Percentiles rank a stretch among this genome's conserved stretches.
Evolutionary conservation across 768 basidiomycete genomes (phyloP).

Genomic region (Pleurotus salmoneostramineus): DNA sequence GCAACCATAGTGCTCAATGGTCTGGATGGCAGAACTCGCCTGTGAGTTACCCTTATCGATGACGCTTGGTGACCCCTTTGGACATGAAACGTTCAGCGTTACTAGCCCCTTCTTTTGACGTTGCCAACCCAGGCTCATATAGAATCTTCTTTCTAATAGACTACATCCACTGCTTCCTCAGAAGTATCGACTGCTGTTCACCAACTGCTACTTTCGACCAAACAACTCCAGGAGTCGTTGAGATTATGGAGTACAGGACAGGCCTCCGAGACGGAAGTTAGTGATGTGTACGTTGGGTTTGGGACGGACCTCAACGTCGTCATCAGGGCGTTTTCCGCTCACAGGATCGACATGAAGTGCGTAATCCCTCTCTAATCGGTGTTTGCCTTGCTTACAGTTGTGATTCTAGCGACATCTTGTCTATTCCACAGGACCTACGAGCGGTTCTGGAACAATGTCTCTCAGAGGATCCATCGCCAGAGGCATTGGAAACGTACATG

Average conservation of each 20-base stretch:
- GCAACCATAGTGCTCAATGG: conserved; percentile 7
- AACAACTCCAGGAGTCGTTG: conserved; percentile 71
- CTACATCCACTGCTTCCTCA: background rate
- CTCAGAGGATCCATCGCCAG: conserved; percentile 76
- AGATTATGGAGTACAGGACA: conserved; percentile 61
- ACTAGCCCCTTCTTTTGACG: background rate
- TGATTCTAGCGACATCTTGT: conserved; percentile 52
- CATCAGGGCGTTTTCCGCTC: conserved; percentile 67
- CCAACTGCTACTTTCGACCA: conserved; percentile 76
- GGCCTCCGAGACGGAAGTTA: conserved; percentile 69
- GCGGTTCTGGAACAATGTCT: conserved; percentile 58
- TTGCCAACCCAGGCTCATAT: background rate
- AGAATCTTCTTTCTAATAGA: background rate
- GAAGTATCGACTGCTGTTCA: conserved; percentile 64
- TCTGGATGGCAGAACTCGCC: conserved; percentile 3
- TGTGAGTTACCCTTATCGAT: background rate
- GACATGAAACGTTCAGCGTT: background rate
- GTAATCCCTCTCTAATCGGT: conserved; percentile 16
- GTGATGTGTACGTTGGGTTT: conserved; percentile 85
- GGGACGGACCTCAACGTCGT: conserved; percentile 87
- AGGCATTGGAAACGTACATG: conserved; percentile 70
- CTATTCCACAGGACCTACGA: conserved; percentile 60
- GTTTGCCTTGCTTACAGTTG: background rate
- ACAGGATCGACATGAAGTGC: conserved; percentile 77
- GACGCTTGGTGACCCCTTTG: background rate